A percentile compares a stretch with the other conserved stretches of the same genome.
Conservation (phyloP, 2,329 filamentous ascomycete species). For the Zopfia rhizophila region DNA sequence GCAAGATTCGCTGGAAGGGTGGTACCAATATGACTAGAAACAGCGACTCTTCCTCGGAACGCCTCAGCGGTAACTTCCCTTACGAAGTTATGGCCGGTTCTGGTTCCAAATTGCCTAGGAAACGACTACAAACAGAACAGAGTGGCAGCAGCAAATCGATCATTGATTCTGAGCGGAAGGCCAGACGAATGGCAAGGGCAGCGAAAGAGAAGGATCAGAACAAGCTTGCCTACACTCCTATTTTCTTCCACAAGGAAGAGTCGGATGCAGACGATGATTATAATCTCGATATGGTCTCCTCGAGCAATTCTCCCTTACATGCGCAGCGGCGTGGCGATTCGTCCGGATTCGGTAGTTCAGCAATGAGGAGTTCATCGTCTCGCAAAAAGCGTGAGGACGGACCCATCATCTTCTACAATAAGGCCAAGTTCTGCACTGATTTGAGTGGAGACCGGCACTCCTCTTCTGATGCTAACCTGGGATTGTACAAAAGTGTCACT, state of each 20-base stretch:
- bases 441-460: constrained; percentile 70
- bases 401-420: constrained; percentile 85
- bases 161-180: constrained; percentile 27
- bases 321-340: constrained; percentile 47
- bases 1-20: constrained; percentile 83
- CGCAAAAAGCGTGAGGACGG: constrained; percentile 72
- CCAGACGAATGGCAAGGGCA: constrained; percentile 27
- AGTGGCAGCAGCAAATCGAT: constrained; percentile 34
- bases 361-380: constrained; percentile 55
- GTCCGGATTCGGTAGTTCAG: constrained; percentile 58
- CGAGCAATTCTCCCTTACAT: constrained; percentile 39
- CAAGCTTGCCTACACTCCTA: constrained; percentile 57
- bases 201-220: constrained; percentile 39
- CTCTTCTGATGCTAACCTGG: constrained; percentile 26
- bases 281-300: constrained; percentile 38
- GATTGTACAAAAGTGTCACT: constrained; percentile 43
- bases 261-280: constrained; percentile 54
- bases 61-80: constrained; percentile 58
- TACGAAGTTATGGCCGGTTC: constrained; percentile 52
- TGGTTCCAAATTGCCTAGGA: constrained; percentile 36
- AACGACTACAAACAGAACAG: constrained; percentile 33
- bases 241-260: constrained; percentile 59
- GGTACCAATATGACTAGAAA: constrained; percentile 72
- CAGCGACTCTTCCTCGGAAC: constrained; percentile 65
- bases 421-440: constrained; percentile 83